A percentile compares a stretch with the other conserved stretches of the same genome.
Conservation (phyloP, 1,139 yeast species). For the Suhomyces chickasaworum region DNA sequence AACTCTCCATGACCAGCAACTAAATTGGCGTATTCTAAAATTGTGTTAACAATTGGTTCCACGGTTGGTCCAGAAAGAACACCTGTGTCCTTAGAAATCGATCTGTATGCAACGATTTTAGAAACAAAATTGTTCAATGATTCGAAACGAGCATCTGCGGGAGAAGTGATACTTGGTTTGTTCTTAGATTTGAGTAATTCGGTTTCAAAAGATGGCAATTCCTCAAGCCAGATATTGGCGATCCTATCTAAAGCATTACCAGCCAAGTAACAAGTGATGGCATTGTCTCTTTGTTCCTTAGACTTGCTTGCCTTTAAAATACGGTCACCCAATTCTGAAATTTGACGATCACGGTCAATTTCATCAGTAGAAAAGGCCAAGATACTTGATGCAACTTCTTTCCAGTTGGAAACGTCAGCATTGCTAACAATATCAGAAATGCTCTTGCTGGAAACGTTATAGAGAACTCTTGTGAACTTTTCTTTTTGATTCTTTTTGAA, state of each 20-base stretch:
- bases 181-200: slow-evolving; percentile 47
- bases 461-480: slow-evolving; percentile 69
- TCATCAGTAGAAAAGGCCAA: slow-evolving; percentile 55
- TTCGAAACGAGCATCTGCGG: slow-evolving; percentile 82
- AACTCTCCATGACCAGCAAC: slow-evolving; percentile 84
- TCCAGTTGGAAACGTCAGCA: slow-evolving; percentile 82
- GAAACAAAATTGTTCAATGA: slow-evolving; percentile 82
- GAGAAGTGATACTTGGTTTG: slow-evolving; percentile 47
- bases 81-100: slow-evolving; percentile 46
- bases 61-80: slow-evolving; percentile 49
- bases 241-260: slow-evolving; percentile 82
- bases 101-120: slow-evolving; percentile 75
- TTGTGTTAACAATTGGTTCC: slow-evolving; percentile 56
- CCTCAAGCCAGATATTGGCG: slow-evolving; percentile 81
- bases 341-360: slow-evolving; percentile 52
- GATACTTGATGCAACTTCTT: slow-evolving; percentile 72
- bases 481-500: slow-evolving; percentile 61
- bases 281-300: slow-evolving; percentile 59
- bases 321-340: slow-evolving; percentile 74
- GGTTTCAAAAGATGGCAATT: slow-evolving; percentile 61
- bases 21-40: slow-evolving; percentile 77
- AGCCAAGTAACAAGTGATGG: slow-evolving; percentile 76
- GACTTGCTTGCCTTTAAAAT: slow-evolving; percentile 26
- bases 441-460: slow-evolving; percentile 60
- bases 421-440: slow-evolving; percentile 75